Conservation (phyloP, 2,329 filamentous ascomycete species). For the Apiospora marii region DNA sequence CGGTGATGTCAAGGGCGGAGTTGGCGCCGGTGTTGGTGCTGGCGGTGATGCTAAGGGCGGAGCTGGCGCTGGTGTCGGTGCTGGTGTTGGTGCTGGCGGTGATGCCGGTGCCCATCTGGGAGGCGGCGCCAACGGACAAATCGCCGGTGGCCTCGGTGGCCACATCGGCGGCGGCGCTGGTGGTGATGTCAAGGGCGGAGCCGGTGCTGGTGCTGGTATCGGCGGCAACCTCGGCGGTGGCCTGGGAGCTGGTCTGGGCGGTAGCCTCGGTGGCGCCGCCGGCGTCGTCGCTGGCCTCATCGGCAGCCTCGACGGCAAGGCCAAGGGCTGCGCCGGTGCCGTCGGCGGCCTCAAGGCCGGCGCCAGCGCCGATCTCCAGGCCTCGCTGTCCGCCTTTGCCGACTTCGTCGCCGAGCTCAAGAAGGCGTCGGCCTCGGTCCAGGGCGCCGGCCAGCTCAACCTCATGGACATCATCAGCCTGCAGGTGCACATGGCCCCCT, state of each 20-base stretch:
- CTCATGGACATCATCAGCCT: constrained; percentile 9
- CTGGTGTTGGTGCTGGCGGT: not conserved
- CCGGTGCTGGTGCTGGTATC: not conserved
- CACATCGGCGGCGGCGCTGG: not conserved
- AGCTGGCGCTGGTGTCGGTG: not conserved
- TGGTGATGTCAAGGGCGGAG: not conserved
- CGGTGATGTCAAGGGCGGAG: not conserved
- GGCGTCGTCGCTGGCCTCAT: constrained; percentile 4
- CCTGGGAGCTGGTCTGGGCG: not conserved
- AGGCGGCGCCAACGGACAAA: not conserved
- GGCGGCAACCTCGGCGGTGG: not conserved
- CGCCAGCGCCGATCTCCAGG: constrained; percentile 2
- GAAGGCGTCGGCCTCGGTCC: not conserved
- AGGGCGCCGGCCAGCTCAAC: constrained; percentile 12
- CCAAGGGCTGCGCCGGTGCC: constrained; percentile 1
- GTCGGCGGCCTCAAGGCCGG: constrained; percentile 12
- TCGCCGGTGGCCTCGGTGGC: not conserved
- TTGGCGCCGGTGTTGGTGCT: not conserved
- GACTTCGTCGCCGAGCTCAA: constrained; percentile 12
- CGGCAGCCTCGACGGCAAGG: constrained; percentile 6
- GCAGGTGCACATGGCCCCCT: not conserved
- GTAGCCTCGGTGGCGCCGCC: not conserved
- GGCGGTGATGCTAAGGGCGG: not conserved
- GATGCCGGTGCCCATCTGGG: not conserved
- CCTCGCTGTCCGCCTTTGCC: not conserved